Conservation (phyloP, 306 rosid genomes). For the Prunus dulcis region DNA sequence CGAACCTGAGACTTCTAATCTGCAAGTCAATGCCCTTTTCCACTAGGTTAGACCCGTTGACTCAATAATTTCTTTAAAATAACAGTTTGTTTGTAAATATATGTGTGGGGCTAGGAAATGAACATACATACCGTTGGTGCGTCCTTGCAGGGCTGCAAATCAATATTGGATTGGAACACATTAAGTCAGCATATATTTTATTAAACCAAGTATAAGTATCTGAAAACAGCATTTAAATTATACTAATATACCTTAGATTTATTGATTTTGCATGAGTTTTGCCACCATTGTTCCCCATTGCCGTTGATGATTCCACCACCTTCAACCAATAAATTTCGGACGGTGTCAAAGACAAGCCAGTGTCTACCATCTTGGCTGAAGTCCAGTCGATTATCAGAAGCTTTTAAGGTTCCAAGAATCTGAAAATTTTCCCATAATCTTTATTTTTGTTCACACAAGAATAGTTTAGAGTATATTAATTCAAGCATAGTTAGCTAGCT, state of each 20-base stretch:
- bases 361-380: slow-evolving; percentile 42
- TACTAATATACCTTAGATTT: slow-evolving; percentile 30
- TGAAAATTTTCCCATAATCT: slow-evolving; percentile 9
- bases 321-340: slow-evolving; percentile 32
- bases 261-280: slow-evolving; percentile 67
- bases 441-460: neutral
- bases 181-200: slow-evolving; percentile 3
- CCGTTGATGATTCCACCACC: slow-evolving; percentile 77
- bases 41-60: too few species aligned
- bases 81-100: too few species aligned
- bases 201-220: neutral
- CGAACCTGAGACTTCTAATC: too few species aligned
- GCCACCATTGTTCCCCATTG: slow-evolving; percentile 82
- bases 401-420: slow-evolving; percentile 61
- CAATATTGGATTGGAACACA: neutral
- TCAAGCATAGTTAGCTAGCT: too few species aligned
- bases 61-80: too few species aligned
- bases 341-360: slow-evolving; percentile 50
- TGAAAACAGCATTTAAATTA: neutral
- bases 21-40: too few species aligned
- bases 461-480: too few species aligned
- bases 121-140: slow-evolving; percentile 74
- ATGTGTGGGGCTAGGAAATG: neutral
- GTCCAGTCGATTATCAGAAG: slow-evolving; percentile 54
- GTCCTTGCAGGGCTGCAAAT: slow-evolving; percentile 76